Evolutionary conservation across 768 basidiomycete genomes (phyloP).

Genomic region (Agaricus sinodeliciosus): DNA sequence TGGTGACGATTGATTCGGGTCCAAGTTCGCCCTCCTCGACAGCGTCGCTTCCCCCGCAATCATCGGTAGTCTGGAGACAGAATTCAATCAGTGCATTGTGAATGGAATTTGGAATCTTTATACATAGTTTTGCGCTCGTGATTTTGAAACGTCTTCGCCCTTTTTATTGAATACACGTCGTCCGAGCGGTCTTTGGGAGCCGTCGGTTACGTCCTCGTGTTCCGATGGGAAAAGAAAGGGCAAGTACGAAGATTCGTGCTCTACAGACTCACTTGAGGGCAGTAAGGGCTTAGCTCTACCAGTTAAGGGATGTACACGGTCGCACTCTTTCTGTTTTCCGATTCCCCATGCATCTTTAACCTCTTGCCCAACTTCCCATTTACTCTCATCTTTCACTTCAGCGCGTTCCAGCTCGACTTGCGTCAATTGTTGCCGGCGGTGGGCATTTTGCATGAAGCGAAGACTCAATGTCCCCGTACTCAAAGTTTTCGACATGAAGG

Average conservation of each 20-base stretch:
- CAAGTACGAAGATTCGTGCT: slow-evolving; percentile 14
- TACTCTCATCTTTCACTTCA: slow-evolving; percentile 13
- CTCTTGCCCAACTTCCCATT: slow-evolving; percentile 15
- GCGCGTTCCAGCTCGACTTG: slow-evolving; percentile 11
- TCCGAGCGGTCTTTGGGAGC: slow-evolving; percentile 25
- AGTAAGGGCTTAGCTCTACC: not conserved
- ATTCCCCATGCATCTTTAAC: slow-evolving; percentile 15
- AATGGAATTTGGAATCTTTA: slow-evolving; percentile 3
- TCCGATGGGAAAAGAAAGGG: slow-evolving; percentile 13
- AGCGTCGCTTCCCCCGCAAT: not conserved
- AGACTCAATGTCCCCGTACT: slow-evolving; percentile 14
- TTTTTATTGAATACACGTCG: slow-evolving; percentile 41
- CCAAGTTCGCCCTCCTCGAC: not conserved
- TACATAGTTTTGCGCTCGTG: slow-evolving; percentile 12
- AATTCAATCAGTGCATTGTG: not conserved
- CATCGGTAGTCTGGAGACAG: not conserved
- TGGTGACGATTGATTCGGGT: not conserved
- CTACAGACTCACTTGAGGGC: slow-evolving; percentile 7
- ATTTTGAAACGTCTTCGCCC: slow-evolving; percentile 29
- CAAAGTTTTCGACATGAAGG: slow-evolving; percentile 10
- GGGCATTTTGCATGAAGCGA: slow-evolving; percentile 16
- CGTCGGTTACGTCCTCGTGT: not conserved
- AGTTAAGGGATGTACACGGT: not conserved
- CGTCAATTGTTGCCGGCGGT: slow-evolving; percentile 9
- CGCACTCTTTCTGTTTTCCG: not conserved